Evolutionary conservation across 1,139 yeast genomes (phyloP).

Genomic region (Candida sanyaensis): DNA sequence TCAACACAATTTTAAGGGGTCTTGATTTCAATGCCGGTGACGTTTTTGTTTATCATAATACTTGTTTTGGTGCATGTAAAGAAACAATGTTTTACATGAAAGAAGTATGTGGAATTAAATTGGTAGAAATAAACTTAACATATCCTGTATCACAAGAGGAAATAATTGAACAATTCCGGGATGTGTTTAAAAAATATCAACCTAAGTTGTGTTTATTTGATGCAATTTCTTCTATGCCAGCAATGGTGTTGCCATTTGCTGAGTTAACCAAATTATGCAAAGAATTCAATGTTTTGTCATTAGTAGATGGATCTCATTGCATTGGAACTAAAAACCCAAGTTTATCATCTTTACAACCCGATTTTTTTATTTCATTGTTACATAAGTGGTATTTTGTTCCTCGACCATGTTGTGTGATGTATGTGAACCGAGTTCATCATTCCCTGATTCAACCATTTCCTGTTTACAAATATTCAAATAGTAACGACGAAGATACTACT

Average conservation of each 20-base stretch:
- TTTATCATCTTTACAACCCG: slow-evolving; percentile 51
- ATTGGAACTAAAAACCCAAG: slow-evolving; percentile 51
- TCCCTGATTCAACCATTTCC: slow-evolving; percentile 57
- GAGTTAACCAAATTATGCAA: slow-evolving; percentile 49
- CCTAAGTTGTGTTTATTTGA: slow-evolving; percentile 58
- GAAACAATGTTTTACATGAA: slow-evolving; percentile 53
- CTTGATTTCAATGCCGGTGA: slow-evolving; percentile 55
- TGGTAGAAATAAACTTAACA: slow-evolving; percentile 40
- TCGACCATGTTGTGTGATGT: slow-evolving; percentile 58
- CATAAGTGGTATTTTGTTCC: slow-evolving; percentile 74
- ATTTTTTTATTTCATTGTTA: slow-evolving; percentile 61
- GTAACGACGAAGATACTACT: slow-evolving; percentile 22
- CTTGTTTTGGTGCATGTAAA: slow-evolving; percentile 60
- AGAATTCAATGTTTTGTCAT: slow-evolving; percentile 48
- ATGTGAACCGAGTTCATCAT: slow-evolving; percentile 57
- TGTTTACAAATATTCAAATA: slow-evolving; percentile 35
- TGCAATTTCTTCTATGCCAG: slow-evolving; percentile 65
- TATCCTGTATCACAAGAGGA: slow-evolving; percentile 54
- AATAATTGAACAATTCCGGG: slow-evolving; percentile 43
- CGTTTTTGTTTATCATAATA: slow-evolving; percentile 48
- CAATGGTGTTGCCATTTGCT: slow-evolving; percentile 57
- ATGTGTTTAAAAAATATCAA: slow-evolving; percentile 22
- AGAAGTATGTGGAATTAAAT: slow-evolving; percentile 42
- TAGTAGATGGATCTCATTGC: slow-evolving; percentile 76
- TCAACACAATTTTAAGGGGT: slow-evolving; percentile 59